Evolutionary conservation across 306 rosid genomes (phyloP), one percentile per base, ranked within the genome.

Genomic region (Sicyos baderoa): DNA sequence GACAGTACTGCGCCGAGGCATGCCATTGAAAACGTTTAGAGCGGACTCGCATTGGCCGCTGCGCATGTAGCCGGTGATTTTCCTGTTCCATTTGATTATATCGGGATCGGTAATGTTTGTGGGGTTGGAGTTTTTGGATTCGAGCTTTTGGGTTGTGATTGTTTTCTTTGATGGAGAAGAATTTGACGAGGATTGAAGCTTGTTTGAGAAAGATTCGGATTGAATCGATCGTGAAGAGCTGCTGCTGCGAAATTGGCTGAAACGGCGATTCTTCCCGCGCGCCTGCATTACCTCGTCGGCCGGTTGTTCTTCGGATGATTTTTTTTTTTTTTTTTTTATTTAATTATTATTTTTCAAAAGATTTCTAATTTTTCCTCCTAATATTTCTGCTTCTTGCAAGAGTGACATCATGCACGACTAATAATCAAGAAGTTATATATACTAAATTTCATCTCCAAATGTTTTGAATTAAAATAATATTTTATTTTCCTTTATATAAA

Each of bases 1-100:
- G 23, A 88, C 86, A 0, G 90, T 76, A 59, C 83, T 90, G 65
- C 89, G 88, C 50, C 84, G 79, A 4, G 87, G 87, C 90, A 90
- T 90, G 53, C 80, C 12, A 47, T 83, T 68, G 78, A 90, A 88
- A 52, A 86, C 78, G 15, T 48, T 77, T 27, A 88, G 77, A n/a
- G 95, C 92, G 9, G 82, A 77, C 23, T 83, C 83, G 67, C 89
- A 90, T 58, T 71, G 76, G 53, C 97, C 87, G 44, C 67, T 76
- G 79, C 95, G 95, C 97, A 90, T 90, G 78, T 81, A 82, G 68
- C 80, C 69, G 19, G 89, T 82, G 61, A 90, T 85, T 37, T 73
- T 68, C 60, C 49, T 78, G 88, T 87, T 87, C 85, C 86, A 84
- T 86, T 76, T 77, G 14, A 87, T 62, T 10, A 86, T 72, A 52